These are phyloP conservation scores for Fusarium clavum DNA, from an alignment of 2,329 filamentous ascomycete genomes.

Conservation along the genomic window DNA sequence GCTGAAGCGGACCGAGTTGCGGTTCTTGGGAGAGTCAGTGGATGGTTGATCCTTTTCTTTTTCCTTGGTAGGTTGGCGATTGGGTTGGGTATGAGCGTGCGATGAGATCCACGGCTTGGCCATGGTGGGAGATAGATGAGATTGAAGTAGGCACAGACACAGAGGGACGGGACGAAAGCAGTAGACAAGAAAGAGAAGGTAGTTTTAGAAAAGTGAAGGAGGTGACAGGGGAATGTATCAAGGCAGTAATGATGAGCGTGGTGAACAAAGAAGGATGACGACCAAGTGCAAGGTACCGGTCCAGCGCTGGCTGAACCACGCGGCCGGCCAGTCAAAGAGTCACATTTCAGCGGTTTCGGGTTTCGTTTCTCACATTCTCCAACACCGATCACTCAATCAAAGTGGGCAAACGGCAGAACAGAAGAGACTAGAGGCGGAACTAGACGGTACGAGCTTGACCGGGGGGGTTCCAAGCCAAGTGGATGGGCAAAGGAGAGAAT, in stretches of 20 bases:
- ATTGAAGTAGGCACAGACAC: constrained; percentile 12
- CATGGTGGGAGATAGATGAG: constrained; percentile 29
- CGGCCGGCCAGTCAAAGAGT: constrained; percentile 28
- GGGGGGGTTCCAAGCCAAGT: constrained; percentile 9
- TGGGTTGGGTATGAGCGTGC: constrained; percentile 31
- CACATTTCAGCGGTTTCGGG: constrained; percentile 27
- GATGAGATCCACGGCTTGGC: constrained; percentile 38
- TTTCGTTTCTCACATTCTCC: constrained; percentile 14
- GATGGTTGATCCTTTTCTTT: constrained; percentile 30
- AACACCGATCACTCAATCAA: constrained; percentile 14
- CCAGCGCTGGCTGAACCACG: constrained; percentile 29
- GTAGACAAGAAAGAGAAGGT: constrained; percentile 7
- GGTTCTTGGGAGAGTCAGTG: constrained; percentile 55
- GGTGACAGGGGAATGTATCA: constrained; percentile 32
- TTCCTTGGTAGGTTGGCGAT: constrained; percentile 25
- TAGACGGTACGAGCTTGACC: constrained; percentile 26
- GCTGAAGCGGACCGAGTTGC: constrained; percentile 68
- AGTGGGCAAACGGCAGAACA: constrained; percentile 32
- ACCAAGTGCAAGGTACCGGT: constrained; percentile 13
- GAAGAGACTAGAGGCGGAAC: constrained; percentile 29
- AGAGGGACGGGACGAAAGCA: neutral
- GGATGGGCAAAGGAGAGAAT: constrained; percentile 9
- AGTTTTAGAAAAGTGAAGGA: neutral
- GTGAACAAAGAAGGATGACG: constrained; percentile 28
- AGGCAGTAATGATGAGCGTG: constrained; percentile 28